Percentiles rank a stretch among this genome's conserved stretches.
Conservation (phyloP, 169 alveolate genomes). For the Plasmodium adleri region DNA sequence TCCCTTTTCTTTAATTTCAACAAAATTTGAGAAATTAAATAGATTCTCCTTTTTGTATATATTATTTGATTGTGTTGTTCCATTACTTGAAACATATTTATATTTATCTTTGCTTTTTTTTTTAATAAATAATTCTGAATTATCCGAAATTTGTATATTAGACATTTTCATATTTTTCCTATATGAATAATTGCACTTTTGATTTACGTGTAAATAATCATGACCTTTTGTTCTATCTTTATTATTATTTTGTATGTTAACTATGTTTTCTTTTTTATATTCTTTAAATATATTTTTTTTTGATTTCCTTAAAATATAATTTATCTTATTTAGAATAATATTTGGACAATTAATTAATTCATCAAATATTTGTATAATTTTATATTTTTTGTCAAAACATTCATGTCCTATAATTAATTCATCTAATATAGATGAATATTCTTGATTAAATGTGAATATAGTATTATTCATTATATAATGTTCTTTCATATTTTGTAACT, state of each 20-base stretch:
- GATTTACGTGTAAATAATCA: background rate
- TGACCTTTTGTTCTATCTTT: background rate
- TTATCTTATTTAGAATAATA: conserved; percentile 49
- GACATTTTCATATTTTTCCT: conserved; percentile 28
- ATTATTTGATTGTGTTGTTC: conserved; percentile 8
- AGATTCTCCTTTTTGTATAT: conserved; percentile 25
- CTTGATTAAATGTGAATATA: conserved; percentile 67
- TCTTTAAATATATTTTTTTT: conserved; percentile 61
- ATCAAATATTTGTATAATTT: conserved; percentile 69
- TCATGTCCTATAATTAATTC: conserved; percentile 45
- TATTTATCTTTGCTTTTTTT: background rate
- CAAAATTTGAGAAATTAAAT: conserved; percentile 54
- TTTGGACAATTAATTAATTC: conserved; percentile 73
- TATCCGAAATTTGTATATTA: conserved; percentile 27
- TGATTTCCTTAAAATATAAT: conserved; percentile 43
- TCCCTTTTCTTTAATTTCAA: conserved; percentile 38
- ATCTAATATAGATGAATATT: conserved; percentile 63
- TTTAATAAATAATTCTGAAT: conserved; percentile 15
- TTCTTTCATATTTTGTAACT: conserved; percentile 54
- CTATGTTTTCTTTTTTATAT: conserved; percentile 15
- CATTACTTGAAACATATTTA: background rate
- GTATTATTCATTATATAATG: conserved; percentile 47
- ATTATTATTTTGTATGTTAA: background rate
- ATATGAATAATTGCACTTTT: conserved; percentile 37
- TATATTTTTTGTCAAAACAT: conserved; percentile 71